Evolutionary conservation across 2,329 filamentous ascomycete species (phyloP).

Genomic region (Mycosphaerella arachidis): DNA sequence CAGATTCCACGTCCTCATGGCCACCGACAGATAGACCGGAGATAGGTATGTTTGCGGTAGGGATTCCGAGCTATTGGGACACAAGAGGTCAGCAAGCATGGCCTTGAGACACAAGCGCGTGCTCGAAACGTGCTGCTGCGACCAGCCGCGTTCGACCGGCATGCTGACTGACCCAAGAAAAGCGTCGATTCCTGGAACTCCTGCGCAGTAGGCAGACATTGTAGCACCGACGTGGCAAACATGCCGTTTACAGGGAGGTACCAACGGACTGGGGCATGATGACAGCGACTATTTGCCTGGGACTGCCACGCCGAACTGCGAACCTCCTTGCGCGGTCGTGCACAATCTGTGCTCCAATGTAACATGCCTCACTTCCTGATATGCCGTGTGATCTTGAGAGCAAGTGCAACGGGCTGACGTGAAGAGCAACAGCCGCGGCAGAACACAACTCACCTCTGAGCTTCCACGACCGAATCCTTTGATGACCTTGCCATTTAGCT

Average conservation of each 20-base stretch:
- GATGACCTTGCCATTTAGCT: conserved; percentile 80
- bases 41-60: conserved; percentile 81
- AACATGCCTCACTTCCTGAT: not conserved
- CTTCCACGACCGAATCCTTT: conserved; percentile 91
- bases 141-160: conserved; percentile 6
- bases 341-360: not conserved
- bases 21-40: conserved; percentile 67
- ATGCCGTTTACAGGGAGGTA: conserved; percentile 2
- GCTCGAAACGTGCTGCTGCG: conserved; percentile 5
- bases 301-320: not conserved
- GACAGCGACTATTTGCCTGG: conserved; percentile 7
- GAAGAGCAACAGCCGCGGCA: not conserved
- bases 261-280: conserved; percentile 11
- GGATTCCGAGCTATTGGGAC: conserved; percentile 72
- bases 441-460: conserved; percentile 62
- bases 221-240: conserved; percentile 16
- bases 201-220: not conserved
- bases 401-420: conserved; percentile 1
- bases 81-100: conserved; percentile 13
- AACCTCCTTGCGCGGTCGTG: conserved; percentile 3
- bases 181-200: not conserved
- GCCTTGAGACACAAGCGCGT: conserved; percentile 7
- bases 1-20: conserved; percentile 59
- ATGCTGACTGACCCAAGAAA: conserved; percentile 6
- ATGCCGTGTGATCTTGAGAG: not conserved